Percentiles rank a stretch among this genome's conserved stretches.
These are phyloP conservation scores for Fusarium sp. DNA, from an alignment of 2,329 filamentous ascomycete species.

Conservation along the genomic window DNA sequence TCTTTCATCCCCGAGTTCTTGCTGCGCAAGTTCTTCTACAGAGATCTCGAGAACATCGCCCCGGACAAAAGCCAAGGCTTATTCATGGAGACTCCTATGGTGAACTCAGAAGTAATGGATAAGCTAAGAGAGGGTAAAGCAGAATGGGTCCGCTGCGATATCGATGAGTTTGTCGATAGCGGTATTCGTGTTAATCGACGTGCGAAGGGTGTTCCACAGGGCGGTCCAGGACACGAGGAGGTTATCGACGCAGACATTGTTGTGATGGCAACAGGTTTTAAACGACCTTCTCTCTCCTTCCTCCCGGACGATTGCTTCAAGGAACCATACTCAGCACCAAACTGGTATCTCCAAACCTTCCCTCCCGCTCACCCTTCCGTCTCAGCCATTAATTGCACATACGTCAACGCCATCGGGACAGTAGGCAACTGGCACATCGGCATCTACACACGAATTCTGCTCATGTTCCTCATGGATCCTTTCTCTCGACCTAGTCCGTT, in stretches of 20 bases:
- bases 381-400: conserved; percentile 86
- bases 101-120: conserved; percentile 83
- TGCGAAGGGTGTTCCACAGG: conserved; percentile 77
- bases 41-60: conserved; percentile 79
- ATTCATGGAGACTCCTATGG: conserved; percentile 89
- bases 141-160: conserved; percentile 85
- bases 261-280: conserved; percentile 86
- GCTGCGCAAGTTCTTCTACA: conserved; percentile 83
- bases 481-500: conserved; percentile 76
- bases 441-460: conserved; percentile 85
- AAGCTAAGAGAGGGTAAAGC: conserved; percentile 78
- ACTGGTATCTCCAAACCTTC: conserved; percentile 91
- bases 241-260: conserved; percentile 79
- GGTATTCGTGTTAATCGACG: conserved; percentile 80
- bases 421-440: conserved; percentile 85
- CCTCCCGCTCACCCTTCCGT: conserved; percentile 79
- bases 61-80: conserved; percentile 72
- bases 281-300: conserved; percentile 78
- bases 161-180: conserved; percentile 70
- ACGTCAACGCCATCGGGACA: conserved; percentile 85
- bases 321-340: conserved; percentile 80
- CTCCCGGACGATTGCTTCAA: conserved; percentile 79
- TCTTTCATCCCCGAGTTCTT: conserved; percentile 83
- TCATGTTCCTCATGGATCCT: conserved; percentile 88
- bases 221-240: conserved; percentile 77